phyloP scores from a whole-genome alignment of 331 rosid species.

The Pyracantha coccinea region DNA sequence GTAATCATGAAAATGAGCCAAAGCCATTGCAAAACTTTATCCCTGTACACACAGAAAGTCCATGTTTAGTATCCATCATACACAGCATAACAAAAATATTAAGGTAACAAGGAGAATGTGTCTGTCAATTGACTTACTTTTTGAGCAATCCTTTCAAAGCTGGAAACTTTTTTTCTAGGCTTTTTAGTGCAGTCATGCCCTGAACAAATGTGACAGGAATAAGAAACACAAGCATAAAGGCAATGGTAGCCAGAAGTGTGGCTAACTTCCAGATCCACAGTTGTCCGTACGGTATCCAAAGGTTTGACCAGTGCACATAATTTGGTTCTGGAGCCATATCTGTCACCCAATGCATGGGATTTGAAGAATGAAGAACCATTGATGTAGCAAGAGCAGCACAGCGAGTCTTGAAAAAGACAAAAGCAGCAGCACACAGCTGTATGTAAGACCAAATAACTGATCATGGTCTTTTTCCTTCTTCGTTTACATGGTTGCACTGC shows the following conservation, averaged over 20 bases:
- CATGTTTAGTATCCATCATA: neutral
- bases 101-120: neutral
- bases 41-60: neutral
- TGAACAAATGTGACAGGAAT: constrained; percentile 76
- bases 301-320: constrained; percentile 88
- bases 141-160: constrained; percentile 52
- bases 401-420: constrained; percentile 91
- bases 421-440: constrained; percentile 89
- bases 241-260: constrained; percentile 48
- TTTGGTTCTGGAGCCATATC: constrained; percentile 78
- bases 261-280: constrained; percentile 87
- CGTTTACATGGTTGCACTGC: no score
- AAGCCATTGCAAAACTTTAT: neutral
- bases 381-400: constrained; percentile 65
- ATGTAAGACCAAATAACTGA: neutral
- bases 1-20: constrained; percentile 4
- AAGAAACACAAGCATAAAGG: constrained; percentile 70
- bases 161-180: constrained; percentile 60
- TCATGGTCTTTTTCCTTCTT: no score
- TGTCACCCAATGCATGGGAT: constrained; percentile 95
- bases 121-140: constrained; percentile 38
- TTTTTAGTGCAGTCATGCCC: constrained; percentile 77
- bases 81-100: neutral
- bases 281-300: constrained; percentile 78
- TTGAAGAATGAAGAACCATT: constrained; percentile 71